phyloP scores from a whole-genome alignment of 176 grass and related monocot genomes.

The Carex kokanica region DNA sequence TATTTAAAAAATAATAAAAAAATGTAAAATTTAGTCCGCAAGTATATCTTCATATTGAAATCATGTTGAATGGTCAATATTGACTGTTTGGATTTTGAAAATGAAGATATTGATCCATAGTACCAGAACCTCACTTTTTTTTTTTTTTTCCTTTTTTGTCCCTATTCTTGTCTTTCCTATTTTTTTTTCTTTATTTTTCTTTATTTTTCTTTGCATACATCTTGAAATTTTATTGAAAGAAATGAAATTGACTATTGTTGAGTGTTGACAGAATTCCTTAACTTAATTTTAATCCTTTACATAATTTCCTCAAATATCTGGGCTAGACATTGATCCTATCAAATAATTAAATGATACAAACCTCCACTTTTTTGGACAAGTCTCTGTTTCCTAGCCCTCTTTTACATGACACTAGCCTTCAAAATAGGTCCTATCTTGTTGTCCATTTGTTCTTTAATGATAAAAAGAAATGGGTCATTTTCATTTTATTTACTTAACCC shows the following conservation, averaged over 20 bases:
- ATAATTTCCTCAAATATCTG: not conserved
- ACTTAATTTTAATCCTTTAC: not conserved
- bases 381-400: not conserved
- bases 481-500: not conserved
- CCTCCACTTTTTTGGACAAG: not conserved
- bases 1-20: too few species aligned
- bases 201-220: not conserved
- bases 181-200: not conserved
- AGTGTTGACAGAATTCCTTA: not conserved
- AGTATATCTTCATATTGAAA: too few species aligned
- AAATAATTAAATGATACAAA: not conserved
- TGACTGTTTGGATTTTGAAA: too few species aligned
- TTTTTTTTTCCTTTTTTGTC: not conserved
- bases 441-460: not conserved
- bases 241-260: not conserved
- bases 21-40: too few species aligned
- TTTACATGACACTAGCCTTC: not conserved
- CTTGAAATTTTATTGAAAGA: not conserved
- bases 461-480: not conserved
- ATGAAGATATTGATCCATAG: too few species aligned
- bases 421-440: not conserved
- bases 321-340: not conserved
- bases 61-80: too few species aligned
- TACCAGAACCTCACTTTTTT: too few species aligned
- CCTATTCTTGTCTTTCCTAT: not conserved